These are phyloP conservation scores for Alternaria postmessia DNA, from an alignment of 2,329 filamentous ascomycete genomes.

Conservation along the genomic window DNA sequence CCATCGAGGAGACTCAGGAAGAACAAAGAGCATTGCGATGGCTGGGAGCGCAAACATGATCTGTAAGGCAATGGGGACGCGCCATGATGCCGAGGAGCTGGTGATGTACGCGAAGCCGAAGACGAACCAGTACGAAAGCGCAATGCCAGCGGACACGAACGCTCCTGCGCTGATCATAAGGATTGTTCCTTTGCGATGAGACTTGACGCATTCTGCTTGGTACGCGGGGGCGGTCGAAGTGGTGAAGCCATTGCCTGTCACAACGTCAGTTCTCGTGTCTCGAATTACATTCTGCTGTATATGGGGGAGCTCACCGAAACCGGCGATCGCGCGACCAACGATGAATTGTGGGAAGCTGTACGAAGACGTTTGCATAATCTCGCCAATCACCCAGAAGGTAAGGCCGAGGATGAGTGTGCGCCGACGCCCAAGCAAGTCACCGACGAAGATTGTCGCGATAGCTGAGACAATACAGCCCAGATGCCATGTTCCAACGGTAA, in stretches of 20 bases:
- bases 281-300: neutral
- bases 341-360: slow-evolving; percentile 60
- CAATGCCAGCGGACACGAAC: slow-evolving; percentile 60
- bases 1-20: slow-evolving; percentile 68
- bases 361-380: slow-evolving; percentile 58
- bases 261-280: neutral
- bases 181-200: slow-evolving; percentile 55
- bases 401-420: slow-evolving; percentile 60
- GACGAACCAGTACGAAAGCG: slow-evolving; percentile 62
- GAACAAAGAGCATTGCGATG: slow-evolving; percentile 58
- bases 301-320: slow-evolving; percentile 54
- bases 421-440: slow-evolving; percentile 60
- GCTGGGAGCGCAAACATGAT: slow-evolving; percentile 64
- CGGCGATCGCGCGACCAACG: slow-evolving; percentile 59
- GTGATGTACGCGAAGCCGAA: slow-evolving; percentile 60
- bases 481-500: slow-evolving; percentile 43
- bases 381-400: slow-evolving; percentile 59
- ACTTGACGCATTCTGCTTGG: slow-evolving; percentile 60
- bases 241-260: slow-evolving; percentile 60
- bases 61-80: slow-evolving; percentile 66
- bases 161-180: slow-evolving; percentile 60
- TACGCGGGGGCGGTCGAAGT: slow-evolving; percentile 62
- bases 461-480: slow-evolving; percentile 68
- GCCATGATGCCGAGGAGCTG: slow-evolving; percentile 53
- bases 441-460: slow-evolving; percentile 58